phyloP scores from a whole-genome alignment of 192 early-diverging fungal species.

The Podila horticola region DNA sequence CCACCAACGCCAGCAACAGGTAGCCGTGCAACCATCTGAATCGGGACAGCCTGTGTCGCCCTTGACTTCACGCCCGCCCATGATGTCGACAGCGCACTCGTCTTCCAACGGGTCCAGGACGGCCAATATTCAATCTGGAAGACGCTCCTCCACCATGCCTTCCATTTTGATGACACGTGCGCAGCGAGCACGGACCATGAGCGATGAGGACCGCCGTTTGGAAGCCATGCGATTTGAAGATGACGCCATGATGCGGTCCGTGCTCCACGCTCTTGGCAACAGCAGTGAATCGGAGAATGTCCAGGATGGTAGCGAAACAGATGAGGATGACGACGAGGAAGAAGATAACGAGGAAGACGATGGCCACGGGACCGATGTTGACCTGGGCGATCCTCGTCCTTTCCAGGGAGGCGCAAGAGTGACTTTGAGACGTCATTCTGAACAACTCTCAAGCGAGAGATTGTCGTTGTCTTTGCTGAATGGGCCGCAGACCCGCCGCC shows the following conservation, averaged over 20 bases:
- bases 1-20: constrained; percentile 16
- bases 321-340: constrained; percentile 13
- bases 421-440: too few species aligned
- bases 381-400: not conserved
- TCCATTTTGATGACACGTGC: not conserved
- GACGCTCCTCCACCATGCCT: not conserved
- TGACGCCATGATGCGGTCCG: constrained; percentile 10
- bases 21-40: constrained; percentile 10
- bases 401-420: too few species aligned
- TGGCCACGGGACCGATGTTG: constrained; percentile 1
- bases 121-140: too few species aligned
- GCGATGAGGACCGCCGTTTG: constrained; percentile 7
- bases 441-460: too few species aligned
- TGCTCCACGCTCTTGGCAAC: constrained; percentile 17
- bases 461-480: too few species aligned
- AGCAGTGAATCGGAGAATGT: constrained; percentile 5
- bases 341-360: not conserved
- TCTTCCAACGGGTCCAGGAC: not conserved
- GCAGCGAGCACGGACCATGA: not conserved
- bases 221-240: not conserved
- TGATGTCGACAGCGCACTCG: not conserved
- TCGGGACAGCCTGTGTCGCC: not conserved
- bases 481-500: too few species aligned
- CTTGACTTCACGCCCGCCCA: not conserved
- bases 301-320: constrained; percentile 12